Evolutionary conservation across 345 rosid genomes (phyloP).

Genomic region (Eucalyptus camaldulensis): DNA sequence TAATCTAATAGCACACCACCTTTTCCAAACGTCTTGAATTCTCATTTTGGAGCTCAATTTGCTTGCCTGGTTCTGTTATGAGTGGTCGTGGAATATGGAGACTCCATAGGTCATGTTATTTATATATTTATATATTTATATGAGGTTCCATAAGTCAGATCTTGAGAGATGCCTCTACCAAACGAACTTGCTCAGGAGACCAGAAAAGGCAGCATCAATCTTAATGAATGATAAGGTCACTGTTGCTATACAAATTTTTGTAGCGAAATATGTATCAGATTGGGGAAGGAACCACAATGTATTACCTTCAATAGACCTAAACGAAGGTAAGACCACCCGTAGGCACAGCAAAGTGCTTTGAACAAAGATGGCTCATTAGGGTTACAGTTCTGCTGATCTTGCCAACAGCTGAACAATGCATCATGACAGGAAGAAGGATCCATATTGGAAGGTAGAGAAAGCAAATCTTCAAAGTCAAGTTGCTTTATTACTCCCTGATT

Average conservation of each 20-base stretch:
- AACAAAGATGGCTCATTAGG: constrained; percentile 39
- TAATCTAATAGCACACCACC: not conserved
- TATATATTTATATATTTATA: not conserved
- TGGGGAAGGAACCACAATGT: not conserved
- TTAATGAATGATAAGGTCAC: not conserved
- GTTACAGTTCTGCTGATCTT: constrained; percentile 22
- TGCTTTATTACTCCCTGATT: constrained; percentile 56
- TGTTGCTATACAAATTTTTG: not conserved
- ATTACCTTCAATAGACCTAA: constrained; percentile 78
- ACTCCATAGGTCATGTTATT: not conserved
- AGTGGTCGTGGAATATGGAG: not conserved
- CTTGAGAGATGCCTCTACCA: not conserved
- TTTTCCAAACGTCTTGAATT: not conserved
- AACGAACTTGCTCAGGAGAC: not conserved
- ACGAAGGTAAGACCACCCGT: constrained; percentile 71
- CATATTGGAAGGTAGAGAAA: constrained; percentile 58
- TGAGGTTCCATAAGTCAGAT: not conserved
- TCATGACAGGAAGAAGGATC: constrained; percentile 61
- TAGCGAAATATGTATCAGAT: not conserved
- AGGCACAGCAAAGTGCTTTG: constrained; percentile 64
- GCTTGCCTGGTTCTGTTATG: not conserved
- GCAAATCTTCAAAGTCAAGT: constrained; percentile 80
- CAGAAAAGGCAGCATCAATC: not conserved
- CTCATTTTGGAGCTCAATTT: not conserved
- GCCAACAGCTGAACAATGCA: constrained; percentile 50